These are phyloP conservation scores for Clonostachys rosea DNA, from an alignment of 2,329 filamentous ascomycete species.

Conservation along the genomic window DNA sequence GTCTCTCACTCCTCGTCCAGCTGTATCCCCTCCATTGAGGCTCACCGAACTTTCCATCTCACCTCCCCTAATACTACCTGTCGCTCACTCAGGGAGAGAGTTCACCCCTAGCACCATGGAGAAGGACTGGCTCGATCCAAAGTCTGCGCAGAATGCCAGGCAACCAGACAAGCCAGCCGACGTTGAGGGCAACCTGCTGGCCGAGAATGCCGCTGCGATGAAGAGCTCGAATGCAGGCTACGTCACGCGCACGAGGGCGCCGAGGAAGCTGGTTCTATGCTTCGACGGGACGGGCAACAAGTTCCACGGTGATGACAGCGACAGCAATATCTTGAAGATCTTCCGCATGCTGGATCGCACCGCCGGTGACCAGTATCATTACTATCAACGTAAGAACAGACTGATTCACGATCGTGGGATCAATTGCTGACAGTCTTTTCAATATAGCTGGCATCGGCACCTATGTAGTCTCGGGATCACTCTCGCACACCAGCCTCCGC, in stretches of 20 bases:
- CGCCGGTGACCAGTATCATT: conserved; percentile 57
- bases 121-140: too few species aligned
- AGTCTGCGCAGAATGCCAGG: too few species aligned
- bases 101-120: too few species aligned
- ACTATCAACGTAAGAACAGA: conserved; percentile 51
- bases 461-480: conserved; percentile 58
- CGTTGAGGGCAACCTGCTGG: background rate
- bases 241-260: conserved; percentile 6
- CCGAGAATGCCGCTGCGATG: background rate
- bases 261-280: conserved; percentile 51
- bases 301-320: conserved; percentile 57
- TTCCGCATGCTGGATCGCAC: conserved; percentile 65
- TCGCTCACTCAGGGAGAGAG: too few species aligned
- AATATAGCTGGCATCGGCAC: conserved; percentile 63
- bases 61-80: too few species aligned
- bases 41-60: too few species aligned
- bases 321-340: conserved; percentile 66
- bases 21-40: too few species aligned
- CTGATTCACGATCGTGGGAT: background rate
- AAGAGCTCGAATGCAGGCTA: conserved; percentile 3
- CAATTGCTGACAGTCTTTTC: background rate
- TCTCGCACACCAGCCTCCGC: conserved; percentile 51
- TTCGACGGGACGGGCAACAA: conserved; percentile 63
- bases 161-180: too few species aligned
- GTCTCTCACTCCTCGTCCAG: too few species aligned